A percentile compares a stretch with the other conserved stretches of the same genome.
Evolutionary conservation across 805 yeast species (phyloP).

Genomic region (Metschnikowia gelsemii): DNA sequence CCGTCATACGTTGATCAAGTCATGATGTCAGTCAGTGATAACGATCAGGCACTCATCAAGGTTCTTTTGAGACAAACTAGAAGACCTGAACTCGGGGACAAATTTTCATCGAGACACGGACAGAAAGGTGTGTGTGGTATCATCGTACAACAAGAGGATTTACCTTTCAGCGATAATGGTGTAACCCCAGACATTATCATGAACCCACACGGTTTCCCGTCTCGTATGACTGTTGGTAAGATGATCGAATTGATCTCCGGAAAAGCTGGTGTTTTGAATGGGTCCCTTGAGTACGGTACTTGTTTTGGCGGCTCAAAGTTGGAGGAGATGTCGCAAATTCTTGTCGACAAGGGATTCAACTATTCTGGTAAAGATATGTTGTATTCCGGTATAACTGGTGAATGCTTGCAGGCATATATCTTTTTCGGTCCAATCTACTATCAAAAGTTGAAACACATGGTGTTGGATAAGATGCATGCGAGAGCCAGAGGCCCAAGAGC

Average conservation of each 20-base stretch:
- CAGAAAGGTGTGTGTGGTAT: slow-evolving; percentile 99
- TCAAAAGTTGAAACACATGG: slow-evolving; percentile 98
- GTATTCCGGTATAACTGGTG: slow-evolving; percentile 96
- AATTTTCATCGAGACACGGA: slow-evolving; percentile 89
- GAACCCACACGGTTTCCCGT: slow-evolving; percentile 99
- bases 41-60: slow-evolving; percentile 91
- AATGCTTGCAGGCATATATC: slow-evolving; percentile 93
- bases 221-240: slow-evolving; percentile 99
- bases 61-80: slow-evolving; percentile 92
- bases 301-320: slow-evolving; percentile 98
- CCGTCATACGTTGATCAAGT: slow-evolving; percentile 95
- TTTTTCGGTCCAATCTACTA: slow-evolving; percentile 98
- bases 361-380: slow-evolving; percentile 98
- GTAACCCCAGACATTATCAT: slow-evolving; percentile 92
- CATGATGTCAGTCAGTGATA: slow-evolving; percentile 93
- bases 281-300: slow-evolving; percentile 90
- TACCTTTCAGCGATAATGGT: slow-evolving; percentile 94
- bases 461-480: slow-evolving; percentile 98
- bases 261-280: slow-evolving; percentile 95
- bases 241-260: slow-evolving; percentile 96
- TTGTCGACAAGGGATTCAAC: slow-evolving; percentile 87
- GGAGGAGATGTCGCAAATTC: slow-evolving; percentile 88
- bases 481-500: slow-evolving; percentile 99
- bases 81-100: slow-evolving; percentile 97
- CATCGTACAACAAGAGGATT: slow-evolving; percentile 93